phyloP scores from a whole-genome alignment of 805 yeast genomes.

The Saccharomyces mikatae region DNA sequence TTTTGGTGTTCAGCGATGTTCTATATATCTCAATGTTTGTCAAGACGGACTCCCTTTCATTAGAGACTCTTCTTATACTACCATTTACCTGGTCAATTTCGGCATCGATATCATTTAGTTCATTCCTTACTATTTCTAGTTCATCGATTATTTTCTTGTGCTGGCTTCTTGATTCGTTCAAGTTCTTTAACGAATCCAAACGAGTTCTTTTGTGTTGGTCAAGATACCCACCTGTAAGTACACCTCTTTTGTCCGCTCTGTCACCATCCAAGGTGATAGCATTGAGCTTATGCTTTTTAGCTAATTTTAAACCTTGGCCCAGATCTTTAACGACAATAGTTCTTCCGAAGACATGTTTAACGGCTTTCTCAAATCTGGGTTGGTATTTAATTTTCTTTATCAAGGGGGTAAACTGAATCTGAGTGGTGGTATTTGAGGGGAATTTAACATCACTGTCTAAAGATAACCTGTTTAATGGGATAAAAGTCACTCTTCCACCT shows the following conservation, averaged over 20 bases:
- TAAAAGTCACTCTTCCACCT: conserved; percentile 81
- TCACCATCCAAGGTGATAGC: conserved; percentile 93
- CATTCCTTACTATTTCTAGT: conserved; percentile 34
- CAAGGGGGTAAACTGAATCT: conserved; percentile 53
- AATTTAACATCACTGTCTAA: conserved; percentile 35
- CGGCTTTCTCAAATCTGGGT: conserved; percentile 51
- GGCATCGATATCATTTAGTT: conserved; percentile 41
- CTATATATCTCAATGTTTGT: conserved; percentile 38
- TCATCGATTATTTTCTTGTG: conserved; percentile 29
- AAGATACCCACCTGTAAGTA: conserved; percentile 79
- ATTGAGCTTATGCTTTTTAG: conserved; percentile 51
- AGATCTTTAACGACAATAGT: conserved; percentile 70
- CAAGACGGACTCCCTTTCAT: conserved; percentile 37
- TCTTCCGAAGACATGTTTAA: conserved; percentile 72
- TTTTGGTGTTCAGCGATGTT: conserved; percentile 35
- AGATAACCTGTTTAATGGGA: conserved; percentile 71
- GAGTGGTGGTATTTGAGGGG: conserved; percentile 48
- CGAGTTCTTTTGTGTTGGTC: conserved; percentile 56
- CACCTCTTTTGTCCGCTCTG: conserved; percentile 75
- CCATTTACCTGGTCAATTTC: conserved; percentile 45
- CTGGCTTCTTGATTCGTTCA: conserved; percentile 40
- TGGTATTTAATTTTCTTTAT: conserved; percentile 64
- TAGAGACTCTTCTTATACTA: conserved; percentile 30
- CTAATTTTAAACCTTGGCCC: conserved; percentile 57
- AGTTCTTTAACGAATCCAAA: conserved; percentile 56